Percentiles rank a stretch among this genome's conserved stretches.
phyloP scores from a whole-genome alignment of 768 basidiomycete genomes.

The Trichaptum fuscoviolaceum region DNA sequence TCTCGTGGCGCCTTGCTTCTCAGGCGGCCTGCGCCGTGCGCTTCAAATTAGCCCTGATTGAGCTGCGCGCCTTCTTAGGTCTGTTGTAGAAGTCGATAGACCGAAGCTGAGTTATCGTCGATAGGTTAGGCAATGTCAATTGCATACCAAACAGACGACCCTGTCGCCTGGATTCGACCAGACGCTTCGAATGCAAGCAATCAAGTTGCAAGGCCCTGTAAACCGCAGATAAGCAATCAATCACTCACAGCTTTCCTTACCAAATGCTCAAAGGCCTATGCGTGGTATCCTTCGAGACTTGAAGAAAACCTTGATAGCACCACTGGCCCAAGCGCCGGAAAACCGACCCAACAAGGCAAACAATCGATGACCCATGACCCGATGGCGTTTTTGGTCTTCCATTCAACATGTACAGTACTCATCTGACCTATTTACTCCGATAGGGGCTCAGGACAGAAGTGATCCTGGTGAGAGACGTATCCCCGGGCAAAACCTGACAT shows the following conservation, averaged over 20 bases:
- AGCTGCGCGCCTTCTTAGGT: no score
- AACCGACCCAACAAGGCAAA: background rate
- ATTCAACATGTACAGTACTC: background rate
- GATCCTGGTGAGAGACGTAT: background rate
- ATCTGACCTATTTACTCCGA: background rate
- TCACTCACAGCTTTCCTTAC: background rate
- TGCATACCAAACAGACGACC: background rate
- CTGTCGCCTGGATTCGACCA: background rate
- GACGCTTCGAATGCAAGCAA: background rate
- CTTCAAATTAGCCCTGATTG: background rate
- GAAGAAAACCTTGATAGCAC: background rate
- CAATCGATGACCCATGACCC: background rate
- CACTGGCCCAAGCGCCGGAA: background rate
- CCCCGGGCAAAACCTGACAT: background rate
- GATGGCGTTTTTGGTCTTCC: background rate
- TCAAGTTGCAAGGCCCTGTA: background rate
- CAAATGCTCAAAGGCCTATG: background rate
- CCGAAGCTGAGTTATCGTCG: no score
- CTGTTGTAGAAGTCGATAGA: no score
- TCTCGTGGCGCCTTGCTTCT: background rate
- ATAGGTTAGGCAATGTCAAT: no score
- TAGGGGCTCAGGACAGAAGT: background rate
- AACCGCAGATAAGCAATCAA: background rate
- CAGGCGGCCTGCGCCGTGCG: background rate
- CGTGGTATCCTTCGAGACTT: background rate